Evolutionary conservation across 441 rosid genomes (phyloP), one percentile per base, ranked within the genome.

Genomic region (Erodium moschatum): DNA sequence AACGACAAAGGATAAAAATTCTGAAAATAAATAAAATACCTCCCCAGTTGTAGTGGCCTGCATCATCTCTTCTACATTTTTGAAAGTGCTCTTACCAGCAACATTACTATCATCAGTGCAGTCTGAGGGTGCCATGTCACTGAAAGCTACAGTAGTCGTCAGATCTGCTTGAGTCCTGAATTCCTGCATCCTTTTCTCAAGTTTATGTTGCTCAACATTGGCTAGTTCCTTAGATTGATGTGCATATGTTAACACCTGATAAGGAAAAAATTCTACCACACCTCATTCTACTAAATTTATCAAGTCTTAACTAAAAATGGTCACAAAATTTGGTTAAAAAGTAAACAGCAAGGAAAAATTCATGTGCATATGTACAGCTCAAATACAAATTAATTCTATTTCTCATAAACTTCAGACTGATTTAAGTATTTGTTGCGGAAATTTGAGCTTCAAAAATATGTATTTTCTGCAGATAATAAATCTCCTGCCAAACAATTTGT

Each of bases 111-210:
- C 75, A 46, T 85, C 85, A 70, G 74, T 76, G 56, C 75, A 73
- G 64, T 71, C 68, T 68, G 84, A 78, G 64, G 82, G 75, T 63
- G 85, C 91, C 27, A 77, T 40, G 8, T 80, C 70, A 66, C 70
- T 74, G 2, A 90, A 85, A 73, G 82, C 85, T 64, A 64, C 84
- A 56, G 81, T 74, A 70, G 76, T 83, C 52, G 85, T 88, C 79
- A 86, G 52, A 79, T 92, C 98, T 74, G 91, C 76, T 78, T 83
- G 95, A 62, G 96, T 87, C 81, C 95, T 85, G 80, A 85, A 92
- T 77, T 89, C 98, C 76, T 92, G 98, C 82, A 92, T 92, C 75
- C 98, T 82, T 79, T 85, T 87, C 66, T 86, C 96, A 74, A 89
- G 88, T 73, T 85, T 84, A 77, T 92, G 89, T 79, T 89, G 91